phyloP scores from a whole-genome alignment of 176 grass and related monocot species.

The Tuctoria greenei region DNA sequence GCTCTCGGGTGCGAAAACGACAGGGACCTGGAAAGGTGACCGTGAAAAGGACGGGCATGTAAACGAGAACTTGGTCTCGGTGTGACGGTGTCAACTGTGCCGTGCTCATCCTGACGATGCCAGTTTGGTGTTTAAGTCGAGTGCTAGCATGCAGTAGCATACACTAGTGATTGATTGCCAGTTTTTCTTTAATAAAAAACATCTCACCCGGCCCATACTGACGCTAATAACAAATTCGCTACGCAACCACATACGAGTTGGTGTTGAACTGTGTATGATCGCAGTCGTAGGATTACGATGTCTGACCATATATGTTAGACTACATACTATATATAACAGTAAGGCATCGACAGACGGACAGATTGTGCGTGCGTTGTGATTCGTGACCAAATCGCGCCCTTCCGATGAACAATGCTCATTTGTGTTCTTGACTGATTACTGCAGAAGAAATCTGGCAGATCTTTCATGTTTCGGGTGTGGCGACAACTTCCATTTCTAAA shows the following conservation, averaged over 20 bases:
- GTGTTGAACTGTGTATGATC: too few relatives aligned
- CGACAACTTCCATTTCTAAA: too few relatives aligned
- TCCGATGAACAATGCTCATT: background rate
- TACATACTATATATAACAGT: background rate
- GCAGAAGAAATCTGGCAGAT: too few relatives aligned
- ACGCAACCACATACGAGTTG: background rate
- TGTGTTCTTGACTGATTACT: too few relatives aligned
- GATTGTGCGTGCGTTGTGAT: too few relatives aligned
- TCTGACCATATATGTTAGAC: background rate
- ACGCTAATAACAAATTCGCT: background rate
- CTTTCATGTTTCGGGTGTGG: too few relatives aligned
- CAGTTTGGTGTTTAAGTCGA: too few relatives aligned
- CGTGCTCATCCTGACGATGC: slow-evolving; percentile 8
- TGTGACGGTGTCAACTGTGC: too few relatives aligned
- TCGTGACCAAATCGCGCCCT: background rate
- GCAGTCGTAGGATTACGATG: background rate
- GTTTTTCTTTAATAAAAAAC: too few relatives aligned
- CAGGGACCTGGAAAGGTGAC: slow-evolving; percentile 8
- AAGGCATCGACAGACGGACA: background rate
- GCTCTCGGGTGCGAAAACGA: background rate
- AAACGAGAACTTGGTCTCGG: background rate
- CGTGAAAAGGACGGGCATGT: background rate
- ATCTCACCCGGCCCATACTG: background rate
- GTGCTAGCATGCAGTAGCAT: too few relatives aligned
- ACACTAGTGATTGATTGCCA: too few relatives aligned